Evolutionary conservation across 83 land plant genomes (phyloP), one percentile per base, ranked within the genome.

Genomic region (Picea abies): DNA sequence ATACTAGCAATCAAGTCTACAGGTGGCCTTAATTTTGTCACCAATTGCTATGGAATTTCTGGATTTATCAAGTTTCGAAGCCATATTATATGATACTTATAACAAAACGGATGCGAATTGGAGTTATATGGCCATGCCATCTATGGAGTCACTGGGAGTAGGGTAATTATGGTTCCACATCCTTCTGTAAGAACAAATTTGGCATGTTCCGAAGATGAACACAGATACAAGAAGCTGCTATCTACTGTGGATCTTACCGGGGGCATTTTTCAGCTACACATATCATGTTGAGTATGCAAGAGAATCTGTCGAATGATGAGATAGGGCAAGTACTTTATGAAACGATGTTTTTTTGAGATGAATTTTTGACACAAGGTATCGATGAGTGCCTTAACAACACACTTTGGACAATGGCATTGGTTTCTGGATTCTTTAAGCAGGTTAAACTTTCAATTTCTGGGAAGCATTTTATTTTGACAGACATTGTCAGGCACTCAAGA

Each of bases 371-470:
- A 12, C 86, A 91, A 1, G 96, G 93, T 65, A 93, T 97, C 39
- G 84, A 96, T 4, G 83, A 85, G 66, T 89, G 88, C 65, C 91
- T 97, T 14, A 91, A 91, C 58, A 97, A 89, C 92, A 91, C 94
- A 39, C 62, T 90, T 32, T 97, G 99, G 99, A 97, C 93, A 22
- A 98, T 97, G 73, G 98, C 99, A 20, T 88, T 97, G 80, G 94
- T 94, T 2, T 95, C 94, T 89, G 99, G 99, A 32, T 96, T 94
- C 84, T 97, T 97, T 84, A 88, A 92, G 85, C 98, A 95, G 96
- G 99, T 89, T 44, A 87, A 90, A 80, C 86, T 89, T 37, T 90
- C 92, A 11, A 77, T 92, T 17, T 90, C 88, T 72, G 97, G 97
- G 5, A 92, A 86, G 73, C 87, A 90, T 52, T 91, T 96, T 82